Base-by-base conservation (phyloP, 768 basidiomycete species). In the Mycena rebaudengoi region DNA sequence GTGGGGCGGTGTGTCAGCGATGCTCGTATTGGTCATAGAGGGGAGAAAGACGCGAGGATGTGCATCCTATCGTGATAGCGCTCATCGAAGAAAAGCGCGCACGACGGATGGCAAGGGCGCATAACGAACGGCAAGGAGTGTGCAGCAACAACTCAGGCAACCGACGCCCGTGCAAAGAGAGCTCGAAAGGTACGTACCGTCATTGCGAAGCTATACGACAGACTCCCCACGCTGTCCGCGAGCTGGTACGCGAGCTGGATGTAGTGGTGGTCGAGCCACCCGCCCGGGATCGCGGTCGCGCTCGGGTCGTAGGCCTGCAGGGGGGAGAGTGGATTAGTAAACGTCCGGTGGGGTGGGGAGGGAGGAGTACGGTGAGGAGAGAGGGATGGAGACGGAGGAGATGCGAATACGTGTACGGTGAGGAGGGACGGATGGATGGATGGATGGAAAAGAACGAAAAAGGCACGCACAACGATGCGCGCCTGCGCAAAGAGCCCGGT, bases 401-500 rank as follows among this genome's bases (percentile, higher is more conserved):
- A n/a, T n/a, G n/a, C n/a, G n/a, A n/a, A n/a, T n/a, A n/a, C n/a
- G n/a, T n/a, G n/a, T n/a, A n/a, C n/a, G n/a, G n/a, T n/a, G n/a
- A n/a, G n/a, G n/a, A n/a, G n/a, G n/a, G n/a, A n/a, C n/a, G n/a
- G n/a, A n/a, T n/a, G n/a, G n/a, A n/a, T n/a, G n/a, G n/a, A 16
- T 5, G 0, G 21, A 32, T n/a, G 0, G 23, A n/a, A n/a, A 2
- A 7, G 10, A 21, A n/a, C 21, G n/a, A 13, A 11, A 40, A 26
- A 21, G 35, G 10, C 35, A 60, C 63, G 51, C 51, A 81, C 86
- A 25, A 95, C 93, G 32, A 98, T 83, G 57, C 85, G 86, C 7
- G 87, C 69, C 74, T 97, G 92, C 0, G 96, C 95, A 71, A 98
- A 99, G 30, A 97, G 81, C 23, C 85, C 96, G 3, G 96, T 97